A percentile compares a stretch with the other conserved stretches of the same genome.
Conservation (phyloP, 257 asterid species). For the Solanum lycopersicoides region DNA sequence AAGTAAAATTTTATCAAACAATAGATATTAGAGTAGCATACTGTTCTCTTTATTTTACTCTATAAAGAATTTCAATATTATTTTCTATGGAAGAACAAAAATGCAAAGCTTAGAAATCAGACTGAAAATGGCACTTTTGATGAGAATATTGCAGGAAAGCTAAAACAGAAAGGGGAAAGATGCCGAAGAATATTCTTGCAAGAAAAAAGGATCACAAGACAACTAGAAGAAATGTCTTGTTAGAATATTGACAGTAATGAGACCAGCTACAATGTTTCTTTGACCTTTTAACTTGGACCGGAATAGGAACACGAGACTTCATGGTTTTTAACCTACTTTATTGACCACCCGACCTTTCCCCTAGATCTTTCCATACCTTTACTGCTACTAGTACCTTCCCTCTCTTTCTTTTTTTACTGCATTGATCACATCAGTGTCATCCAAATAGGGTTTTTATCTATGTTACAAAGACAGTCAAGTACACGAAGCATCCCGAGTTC, state of each 20-base stretch:
- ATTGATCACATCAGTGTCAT: neutral
- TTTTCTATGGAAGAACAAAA: neutral
- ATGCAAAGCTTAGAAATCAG: neutral
- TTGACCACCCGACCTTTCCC: neutral
- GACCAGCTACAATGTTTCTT: neutral
- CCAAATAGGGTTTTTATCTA: neutral
- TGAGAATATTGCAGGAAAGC: neutral
- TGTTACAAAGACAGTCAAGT: neutral
- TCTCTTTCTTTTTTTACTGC: neutral
- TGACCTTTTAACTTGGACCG: neutral
- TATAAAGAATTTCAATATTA: neutral
- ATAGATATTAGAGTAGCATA: neutral
- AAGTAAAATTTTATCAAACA: neutral
- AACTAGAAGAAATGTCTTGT: neutral
- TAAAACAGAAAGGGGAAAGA: neutral
- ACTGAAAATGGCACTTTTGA: neutral
- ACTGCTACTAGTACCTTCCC: neutral
- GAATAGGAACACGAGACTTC: neutral
- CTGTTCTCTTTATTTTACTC: neutral
- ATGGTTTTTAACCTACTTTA: neutral
- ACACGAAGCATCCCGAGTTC: neutral
- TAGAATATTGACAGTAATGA: neutral
- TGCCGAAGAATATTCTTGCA: conserved; percentile 16
- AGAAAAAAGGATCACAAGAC: neutral
- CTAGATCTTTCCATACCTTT: neutral